Percentiles rank a stretch among this genome's conserved stretches.
Conservation (phyloP, 257 asterid species). For the Thymus quinquecostatus region DNA sequence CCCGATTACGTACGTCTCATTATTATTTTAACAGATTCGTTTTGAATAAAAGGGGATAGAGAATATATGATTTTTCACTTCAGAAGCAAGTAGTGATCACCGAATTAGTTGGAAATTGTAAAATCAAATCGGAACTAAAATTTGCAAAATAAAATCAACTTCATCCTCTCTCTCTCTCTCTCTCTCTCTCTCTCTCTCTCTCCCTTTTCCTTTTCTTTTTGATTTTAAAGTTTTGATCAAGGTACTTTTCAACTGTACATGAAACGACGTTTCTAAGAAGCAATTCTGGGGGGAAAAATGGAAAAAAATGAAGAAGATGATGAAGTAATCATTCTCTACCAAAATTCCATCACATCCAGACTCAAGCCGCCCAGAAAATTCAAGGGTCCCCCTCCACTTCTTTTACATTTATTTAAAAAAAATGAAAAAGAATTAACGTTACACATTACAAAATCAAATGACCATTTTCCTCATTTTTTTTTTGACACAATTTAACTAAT, state of each 20-base stretch:
- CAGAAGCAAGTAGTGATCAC: neutral
- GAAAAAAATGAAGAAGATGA: neutral
- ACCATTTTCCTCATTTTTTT: neutral
- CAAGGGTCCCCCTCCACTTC: neutral
- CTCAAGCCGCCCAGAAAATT: neutral
- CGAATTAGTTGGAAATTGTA: neutral
- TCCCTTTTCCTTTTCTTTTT: neutral
- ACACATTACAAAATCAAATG: no score
- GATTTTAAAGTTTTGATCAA: neutral
- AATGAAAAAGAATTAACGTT: no score
- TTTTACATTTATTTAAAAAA: neutral
- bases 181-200: neutral
- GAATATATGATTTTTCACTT: no score
- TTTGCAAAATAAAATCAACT: neutral
- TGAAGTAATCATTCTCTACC: neutral
- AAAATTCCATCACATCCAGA: neutral
- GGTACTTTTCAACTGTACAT: neutral
- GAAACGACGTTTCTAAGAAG: neutral
- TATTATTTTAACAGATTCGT: no score
- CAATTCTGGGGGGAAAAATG: neutral
- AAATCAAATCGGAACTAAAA: neutral
- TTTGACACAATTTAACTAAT: neutral
- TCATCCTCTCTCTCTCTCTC: neutral
- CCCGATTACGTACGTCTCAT: no score
- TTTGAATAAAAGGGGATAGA: no score